Base-by-base conservation (phyloP, 495 filamentous ascomycete genomes). In the Pyrenula massariospora region DNA sequence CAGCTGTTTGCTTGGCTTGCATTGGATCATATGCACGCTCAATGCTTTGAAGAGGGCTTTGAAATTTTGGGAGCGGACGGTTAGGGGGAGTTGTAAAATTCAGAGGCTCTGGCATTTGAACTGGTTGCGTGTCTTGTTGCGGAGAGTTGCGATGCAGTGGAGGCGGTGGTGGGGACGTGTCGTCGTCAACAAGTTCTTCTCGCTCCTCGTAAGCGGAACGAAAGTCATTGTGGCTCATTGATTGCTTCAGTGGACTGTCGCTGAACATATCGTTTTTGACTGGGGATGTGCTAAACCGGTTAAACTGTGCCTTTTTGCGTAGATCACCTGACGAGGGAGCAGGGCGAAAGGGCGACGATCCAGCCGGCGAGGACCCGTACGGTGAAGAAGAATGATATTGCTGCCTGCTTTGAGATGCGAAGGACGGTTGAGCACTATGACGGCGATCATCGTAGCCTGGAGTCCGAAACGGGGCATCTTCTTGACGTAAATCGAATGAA, bases 91-190 rank as follows among this genome's bases (percentile, higher is more conserved):
- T 56, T 15, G 58, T 56, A 24, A 76, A 54, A 57, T 69, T 77
- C 23, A 81, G 63, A 0, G 79, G 77, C 5, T 75, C 74, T 20
- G 79, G 76, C 42, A 68, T 75, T 2, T 71, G 59, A 11, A 59
- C 25, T 5, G 56, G 54, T 21, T 42, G 25, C 50, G 20, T 20
- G 5, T 52, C 22, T 20, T 5, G 50, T 8, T 20, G 50, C 8
- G 22, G 19, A 24, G 20, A 68, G 68, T 36, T 67, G 63, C 72
- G 71, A 71, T 71, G 78, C 50, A 68, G 72, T 54, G 77, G 75
- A 21, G 71, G 72, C 56, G 74, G 74, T 15, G 77, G 77, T 51
- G 79, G 76, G 25, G 70, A 62, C 1, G 58, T 67, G 49, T 80
- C 75, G 24, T 83, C 77, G n/a, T 80, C 78, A 51, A 75, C 60